Evolutionary conservation across 1,284 basidiomycete genomes (phyloP).

Genomic region (Ganoderma meredithae): DNA sequence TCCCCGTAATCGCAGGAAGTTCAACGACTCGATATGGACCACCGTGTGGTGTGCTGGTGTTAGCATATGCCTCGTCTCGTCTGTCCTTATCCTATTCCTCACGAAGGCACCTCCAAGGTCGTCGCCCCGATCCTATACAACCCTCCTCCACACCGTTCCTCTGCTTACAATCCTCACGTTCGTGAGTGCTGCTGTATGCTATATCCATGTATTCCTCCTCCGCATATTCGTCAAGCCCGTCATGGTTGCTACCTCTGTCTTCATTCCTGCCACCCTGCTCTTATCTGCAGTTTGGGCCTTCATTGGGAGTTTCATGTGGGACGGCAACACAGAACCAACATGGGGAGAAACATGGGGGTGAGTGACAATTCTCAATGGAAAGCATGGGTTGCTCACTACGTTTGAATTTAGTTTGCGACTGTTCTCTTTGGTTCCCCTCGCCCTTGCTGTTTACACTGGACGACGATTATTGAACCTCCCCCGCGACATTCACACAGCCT

Average conservation of each 20-base stretch:
- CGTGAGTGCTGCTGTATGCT: constrained; percentile 74
- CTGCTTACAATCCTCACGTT: constrained; percentile 83
- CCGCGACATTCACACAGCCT: constrained; percentile 71
- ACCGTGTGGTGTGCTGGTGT: constrained; percentile 69
- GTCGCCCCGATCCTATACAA: constrained; percentile 61
- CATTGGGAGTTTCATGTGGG: constrained; percentile 89
- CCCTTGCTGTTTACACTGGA: constrained; percentile 74
- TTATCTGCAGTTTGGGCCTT: constrained; percentile 89
- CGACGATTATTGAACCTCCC: constrained; percentile 75
- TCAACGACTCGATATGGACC: constrained; percentile 76
- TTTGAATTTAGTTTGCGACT: constrained; percentile 64
- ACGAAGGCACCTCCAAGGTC: constrained; percentile 47
- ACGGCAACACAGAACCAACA: constrained; percentile 69
- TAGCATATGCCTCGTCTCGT: constrained; percentile 64
- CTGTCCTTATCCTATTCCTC: constrained; percentile 69
- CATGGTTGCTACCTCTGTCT: constrained; percentile 79
- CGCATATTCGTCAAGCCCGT: constrained; percentile 85
- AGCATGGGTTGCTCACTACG: constrained; percentile 11
- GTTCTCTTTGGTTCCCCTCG: constrained; percentile 80
- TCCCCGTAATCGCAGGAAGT: constrained; percentile 66
- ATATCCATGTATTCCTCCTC: constrained; percentile 80
- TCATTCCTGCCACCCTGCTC: constrained; percentile 83
- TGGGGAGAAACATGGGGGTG: constrained; percentile 86
- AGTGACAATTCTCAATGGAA: constrained; percentile 38
- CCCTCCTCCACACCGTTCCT: constrained; percentile 85